phyloP scores from a whole-genome alignment of 2,329 filamentous ascomycete genomes.

The Talaromyces sp. region DNA sequence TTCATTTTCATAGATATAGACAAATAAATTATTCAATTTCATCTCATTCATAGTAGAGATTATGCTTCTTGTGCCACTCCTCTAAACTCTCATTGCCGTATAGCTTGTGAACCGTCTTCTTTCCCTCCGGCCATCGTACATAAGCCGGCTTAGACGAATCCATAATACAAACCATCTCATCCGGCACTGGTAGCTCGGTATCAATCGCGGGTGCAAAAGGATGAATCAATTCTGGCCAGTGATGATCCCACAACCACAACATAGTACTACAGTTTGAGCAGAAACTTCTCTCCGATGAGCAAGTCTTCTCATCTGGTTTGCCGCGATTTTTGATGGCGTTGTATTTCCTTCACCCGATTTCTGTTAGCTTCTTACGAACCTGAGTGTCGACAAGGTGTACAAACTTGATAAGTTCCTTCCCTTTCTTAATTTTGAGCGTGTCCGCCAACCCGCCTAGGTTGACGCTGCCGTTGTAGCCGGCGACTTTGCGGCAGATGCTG shows the following conservation, averaged over 20 bases:
- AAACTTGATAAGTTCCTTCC: conserved; percentile 45
- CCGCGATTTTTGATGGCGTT: conserved; percentile 44
- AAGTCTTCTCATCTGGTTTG: conserved; percentile 35
- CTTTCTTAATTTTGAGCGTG: conserved; percentile 42
- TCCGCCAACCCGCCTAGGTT: conserved; percentile 47
- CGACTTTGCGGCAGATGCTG: conserved; percentile 49
- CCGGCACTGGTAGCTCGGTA: conserved; percentile 43
- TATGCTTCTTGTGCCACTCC: conserved; percentile 46
- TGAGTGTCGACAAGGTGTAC: conserved; percentile 5
- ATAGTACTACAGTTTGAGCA: conserved; percentile 47
- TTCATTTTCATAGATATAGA: not conserved
- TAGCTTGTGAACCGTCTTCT: conserved; percentile 41
- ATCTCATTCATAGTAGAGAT: conserved; percentile 31
- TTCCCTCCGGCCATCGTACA: conserved; percentile 48
- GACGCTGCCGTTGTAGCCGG: conserved; percentile 44
- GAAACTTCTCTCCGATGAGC: conserved; percentile 46
- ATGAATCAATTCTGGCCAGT: conserved; percentile 49
- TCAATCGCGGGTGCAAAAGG: conserved; percentile 51
- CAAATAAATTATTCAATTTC: not conserved
- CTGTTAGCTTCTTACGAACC: not conserved
- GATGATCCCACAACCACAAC: conserved; percentile 48
- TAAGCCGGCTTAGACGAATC: conserved; percentile 44
- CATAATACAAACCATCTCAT: conserved; percentile 49
- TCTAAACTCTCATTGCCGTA: conserved; percentile 43
- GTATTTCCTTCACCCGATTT: conserved; percentile 38